Base-by-base conservation (phyloP, 2,329 filamentous ascomycete genomes). In the Aspergillus tamarii region DNA sequence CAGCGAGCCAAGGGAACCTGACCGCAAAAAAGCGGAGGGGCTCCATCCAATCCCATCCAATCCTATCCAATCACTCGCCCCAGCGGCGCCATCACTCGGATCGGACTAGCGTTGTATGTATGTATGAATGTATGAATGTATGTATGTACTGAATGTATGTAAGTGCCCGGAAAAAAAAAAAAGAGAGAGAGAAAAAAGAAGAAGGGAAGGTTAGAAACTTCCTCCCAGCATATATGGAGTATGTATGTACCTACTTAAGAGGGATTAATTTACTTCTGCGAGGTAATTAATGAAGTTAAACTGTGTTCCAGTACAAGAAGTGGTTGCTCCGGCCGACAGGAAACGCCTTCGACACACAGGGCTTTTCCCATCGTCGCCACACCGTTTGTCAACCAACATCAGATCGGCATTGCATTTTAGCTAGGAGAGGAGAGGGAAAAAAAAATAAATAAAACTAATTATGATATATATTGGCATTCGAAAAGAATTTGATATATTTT, bases 91-190 rank as follows among this genome's bases (percentile, higher is more conserved):
- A 41, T 26, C 21, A 7, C 52, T n/a, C 8, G 6, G 34, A 19
- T 34, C 6, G 34, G 52, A 36, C 52, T 55, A 55, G 52, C 21
- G 52, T 34, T 55, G 52, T 53, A 53, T 53, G 50, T 46, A 46
- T 43, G 41, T 43, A n/a, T 43, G 41, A 21, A 7, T 46, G 43
- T 32, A 34, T 23, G 50, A 21, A 7, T 46, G 43, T 32, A 34
- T 23, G 50, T 53, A 54, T 36, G 48, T 12, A 53, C 48, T 53
- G 14, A 53, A 53, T 53, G 48, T 53, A 8, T 48, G n/a, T 16
- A 53, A 53, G 26, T 32, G 50, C 19, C 4, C 28, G 50, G 50
- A 19, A 5, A 16, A n/a, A 10, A n/a, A 16, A 19, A n/a, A 16
- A 3, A n/a, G n/a, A n/a, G n/a, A n/a, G n/a, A n/a, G n/a, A n/a